These are phyloP conservation scores for Sicyos baderoa DNA, from an alignment of 306 rosid species.

Conservation along the genomic window DNA sequence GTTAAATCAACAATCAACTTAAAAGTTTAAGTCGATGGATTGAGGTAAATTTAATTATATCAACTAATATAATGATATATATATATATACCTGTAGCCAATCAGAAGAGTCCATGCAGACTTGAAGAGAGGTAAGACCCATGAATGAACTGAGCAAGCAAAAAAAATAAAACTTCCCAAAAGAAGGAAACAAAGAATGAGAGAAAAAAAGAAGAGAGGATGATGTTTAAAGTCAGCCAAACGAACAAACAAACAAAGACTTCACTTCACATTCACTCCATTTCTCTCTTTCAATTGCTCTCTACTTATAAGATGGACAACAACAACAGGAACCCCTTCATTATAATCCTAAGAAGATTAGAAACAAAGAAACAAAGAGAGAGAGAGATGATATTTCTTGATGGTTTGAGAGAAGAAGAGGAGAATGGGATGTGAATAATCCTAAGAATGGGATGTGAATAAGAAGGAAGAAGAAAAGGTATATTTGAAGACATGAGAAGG, in stretches of 20 bases:
- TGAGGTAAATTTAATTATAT: too few species aligned
- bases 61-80: neutral
- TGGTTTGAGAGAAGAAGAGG: neutral
- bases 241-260: neutral
- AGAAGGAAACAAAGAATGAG: neutral
- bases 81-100: slow-evolving; percentile 82
- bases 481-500: slow-evolving; percentile 7
- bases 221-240: neutral
- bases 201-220: neutral
- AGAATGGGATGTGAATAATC: slow-evolving; percentile 49
- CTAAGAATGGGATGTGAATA: slow-evolving; percentile 48
- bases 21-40: too few species aligned
- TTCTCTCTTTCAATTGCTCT: neutral
- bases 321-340: neutral
- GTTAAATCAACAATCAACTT: too few species aligned
- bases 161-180: neutral
- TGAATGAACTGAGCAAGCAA: slow-evolving; percentile 17
- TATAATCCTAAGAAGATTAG: neutral
- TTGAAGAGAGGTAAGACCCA: slow-evolving; percentile 82
- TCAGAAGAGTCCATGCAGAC: slow-evolving; percentile 91
- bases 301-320: neutral
- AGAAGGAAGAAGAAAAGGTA: slow-evolving; percentile 45
- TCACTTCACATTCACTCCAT: slow-evolving; percentile 24
- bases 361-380: neutral
- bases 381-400: too few species aligned